Base-by-base conservation (phyloP, 2,329 filamentous ascomycete species). In the Penicillium griseofulvum region DNA sequence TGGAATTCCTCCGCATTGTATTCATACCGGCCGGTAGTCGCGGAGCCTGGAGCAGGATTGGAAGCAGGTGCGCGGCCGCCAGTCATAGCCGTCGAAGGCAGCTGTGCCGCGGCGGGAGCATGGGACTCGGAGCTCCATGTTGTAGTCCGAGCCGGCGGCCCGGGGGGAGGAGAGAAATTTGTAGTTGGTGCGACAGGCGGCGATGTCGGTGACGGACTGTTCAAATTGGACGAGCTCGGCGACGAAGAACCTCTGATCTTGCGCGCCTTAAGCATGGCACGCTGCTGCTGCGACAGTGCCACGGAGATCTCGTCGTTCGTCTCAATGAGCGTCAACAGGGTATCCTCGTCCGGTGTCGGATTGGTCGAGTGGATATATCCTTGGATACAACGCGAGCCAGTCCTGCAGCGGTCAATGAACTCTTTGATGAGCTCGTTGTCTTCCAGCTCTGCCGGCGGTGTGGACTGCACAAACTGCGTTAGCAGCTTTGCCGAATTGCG, bases 321-420 rank as follows among this genome's bases (percentile, higher is more conserved):
- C 73, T 97, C 91, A 67, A 99, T 96, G 58, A 99, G 78, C 14
- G 86, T 92, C 69, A 94, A 86, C 83, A 97, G 91, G 1, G 93
- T 97, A 63, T 96, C 88, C 67, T 96, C 93, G 72, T 97, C 94
- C 0, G 93, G 92, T 1, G 84, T 71, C 0, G 93, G 92, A 69
- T 90, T 83, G 54, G 88, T 86, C 44, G 87, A 84, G 39, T 86
- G 81, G 80, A 97, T 96, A 75, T 95, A 97, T 31, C 81, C 81
- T 68, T 97, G 91, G 64, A 97, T 86, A 68, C 88, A 90, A 51
- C 87, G 83, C 49, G 89, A 87, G 5, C 93, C 93, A 52, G 85
- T 83, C 60, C 87, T 85, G 69, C 93, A 97, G 24, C 94, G 87
- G 64, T 94, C 88, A 45, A 87, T 85, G 70, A 99, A 97, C 76